Conservation (phyloP, 2,329 filamentous ascomycete genomes). For the Colletotrichum sp. region DNA sequence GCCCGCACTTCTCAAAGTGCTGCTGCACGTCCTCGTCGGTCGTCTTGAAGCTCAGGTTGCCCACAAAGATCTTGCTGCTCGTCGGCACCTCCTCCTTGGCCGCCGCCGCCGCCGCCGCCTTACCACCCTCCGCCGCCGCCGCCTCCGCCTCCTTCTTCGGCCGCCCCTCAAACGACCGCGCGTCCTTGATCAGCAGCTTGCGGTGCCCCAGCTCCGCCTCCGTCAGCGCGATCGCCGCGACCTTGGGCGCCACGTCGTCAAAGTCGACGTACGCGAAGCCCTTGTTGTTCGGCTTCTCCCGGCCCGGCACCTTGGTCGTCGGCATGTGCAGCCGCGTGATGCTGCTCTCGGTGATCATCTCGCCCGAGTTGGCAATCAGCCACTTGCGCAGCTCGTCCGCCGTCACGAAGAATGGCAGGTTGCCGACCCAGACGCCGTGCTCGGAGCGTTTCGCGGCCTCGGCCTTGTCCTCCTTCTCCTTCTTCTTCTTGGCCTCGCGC, state of each 20-base stretch:
- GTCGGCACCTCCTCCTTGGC: conserved; percentile 47
- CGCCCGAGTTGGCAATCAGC: conserved; percentile 74
- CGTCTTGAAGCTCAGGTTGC: conserved; percentile 83
- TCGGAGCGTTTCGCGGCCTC: conserved; percentile 66
- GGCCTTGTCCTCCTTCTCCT: conserved; percentile 41
- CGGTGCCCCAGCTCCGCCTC: conserved; percentile 80
- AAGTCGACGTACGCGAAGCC: conserved; percentile 99
- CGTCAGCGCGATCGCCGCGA: conserved; percentile 83
- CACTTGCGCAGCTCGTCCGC: conserved; percentile 78
- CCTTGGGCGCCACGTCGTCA: conserved; percentile 67
- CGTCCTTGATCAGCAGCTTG: conserved; percentile 89
- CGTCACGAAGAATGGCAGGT: conserved; percentile 83
- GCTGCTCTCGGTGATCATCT: conserved; percentile 66
- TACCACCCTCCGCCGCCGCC: conserved; percentile 25
- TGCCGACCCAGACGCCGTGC: conserved; percentile 94
- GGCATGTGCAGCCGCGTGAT: conserved; percentile 90
- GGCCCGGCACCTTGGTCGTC: conserved; percentile 54
- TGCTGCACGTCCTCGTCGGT: conserved; percentile 80
- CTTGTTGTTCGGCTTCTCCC: conserved; percentile 68
- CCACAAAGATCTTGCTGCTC: conserved; percentile 87
- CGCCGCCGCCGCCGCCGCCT: conserved; percentile 24
- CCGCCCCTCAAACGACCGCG: conserved; percentile 88
- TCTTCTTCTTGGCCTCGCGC: conserved; percentile 38
- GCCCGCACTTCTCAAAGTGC: conserved; percentile 86
- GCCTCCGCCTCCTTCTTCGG: conserved; percentile 66